Conservation (phyloP, 345 rosid genomes). For the Gossypium arboreum region DNA sequence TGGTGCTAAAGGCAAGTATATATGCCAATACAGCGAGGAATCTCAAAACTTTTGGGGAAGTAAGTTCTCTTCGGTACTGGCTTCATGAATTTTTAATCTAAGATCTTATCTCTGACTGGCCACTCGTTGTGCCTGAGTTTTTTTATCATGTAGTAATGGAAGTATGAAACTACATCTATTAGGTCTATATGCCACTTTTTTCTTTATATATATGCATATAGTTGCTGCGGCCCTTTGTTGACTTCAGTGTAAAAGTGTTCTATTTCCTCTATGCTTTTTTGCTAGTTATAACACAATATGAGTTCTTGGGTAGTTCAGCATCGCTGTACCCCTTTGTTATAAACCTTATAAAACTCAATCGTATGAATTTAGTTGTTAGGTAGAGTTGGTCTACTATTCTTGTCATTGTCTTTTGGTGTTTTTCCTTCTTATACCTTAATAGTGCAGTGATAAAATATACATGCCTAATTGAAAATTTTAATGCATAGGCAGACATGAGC, state of each 20-base stretch:
- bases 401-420: conserved; percentile 3
- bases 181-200: neutral
- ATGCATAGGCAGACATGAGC: conserved; percentile 78
- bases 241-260: neutral
- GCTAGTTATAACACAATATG: neutral
- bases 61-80: conserved; percentile 26
- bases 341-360: neutral
- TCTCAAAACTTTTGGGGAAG: conserved; percentile 94
- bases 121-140: too few relatives aligned
- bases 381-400: neutral
- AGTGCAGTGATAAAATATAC: neutral
- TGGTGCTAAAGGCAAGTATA: conserved; percentile 78
- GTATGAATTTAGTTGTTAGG: neutral
- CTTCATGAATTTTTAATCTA: neutral
- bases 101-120: neutral
- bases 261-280: too few relatives aligned
- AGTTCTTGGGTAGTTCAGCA: neutral
- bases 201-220: neutral
- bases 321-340: neutral
- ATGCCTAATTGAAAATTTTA: conserved; percentile 14
- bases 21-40: conserved; percentile 61
- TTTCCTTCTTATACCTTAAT: neutral
- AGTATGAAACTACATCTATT: neutral
- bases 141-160: neutral
- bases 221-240: neutral